Percentiles rank a stretch among this genome's conserved stretches.
These are phyloP conservation scores for Sarocladiaceae sp. DNA, from an alignment of 2,329 filamentous ascomycete genomes.

Conservation along the genomic window DNA sequence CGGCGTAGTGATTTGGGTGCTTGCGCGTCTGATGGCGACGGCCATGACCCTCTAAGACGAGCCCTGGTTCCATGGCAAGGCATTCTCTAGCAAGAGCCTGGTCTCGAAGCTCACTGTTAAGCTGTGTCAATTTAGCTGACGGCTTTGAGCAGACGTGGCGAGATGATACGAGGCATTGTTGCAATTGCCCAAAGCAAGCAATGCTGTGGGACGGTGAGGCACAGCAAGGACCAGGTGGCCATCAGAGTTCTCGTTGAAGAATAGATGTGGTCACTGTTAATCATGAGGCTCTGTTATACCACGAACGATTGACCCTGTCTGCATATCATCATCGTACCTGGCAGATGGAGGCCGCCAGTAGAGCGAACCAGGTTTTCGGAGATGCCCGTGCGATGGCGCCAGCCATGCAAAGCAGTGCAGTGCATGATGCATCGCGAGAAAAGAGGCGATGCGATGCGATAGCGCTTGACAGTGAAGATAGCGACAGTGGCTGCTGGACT, in stretches of 20 bases:
- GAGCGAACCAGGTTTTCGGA: not conserved
- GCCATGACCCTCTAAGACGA: not conserved
- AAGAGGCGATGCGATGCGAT: not conserved
- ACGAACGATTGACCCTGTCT: not conserved
- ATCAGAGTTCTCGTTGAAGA: too few relatives aligned
- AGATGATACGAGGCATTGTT: too few relatives aligned
- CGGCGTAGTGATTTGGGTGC: slow-evolving; percentile 1
- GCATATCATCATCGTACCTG: slow-evolving; percentile 3
- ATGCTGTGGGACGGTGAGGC: too few relatives aligned
- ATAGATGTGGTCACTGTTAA: too few relatives aligned
- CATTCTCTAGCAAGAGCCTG: not conserved
- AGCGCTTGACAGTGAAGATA: not conserved
- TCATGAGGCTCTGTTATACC: too few relatives aligned
- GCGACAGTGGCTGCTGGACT: not conserved
- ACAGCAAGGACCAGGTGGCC: too few relatives aligned
- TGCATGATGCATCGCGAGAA: not conserved
- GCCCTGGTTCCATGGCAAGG: not conserved
- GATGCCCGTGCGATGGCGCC: not conserved
- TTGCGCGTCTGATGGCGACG: not conserved
- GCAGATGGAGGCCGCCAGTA: slow-evolving; percentile 1
- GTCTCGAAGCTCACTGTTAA: too few relatives aligned
- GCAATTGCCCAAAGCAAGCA: too few relatives aligned
- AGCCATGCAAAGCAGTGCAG: not conserved
- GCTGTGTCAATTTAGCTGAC: too few relatives aligned
- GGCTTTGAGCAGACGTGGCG: not conserved